Evolutionary conservation across 805 yeast genomes (phyloP).

Genomic region (Teunomyces barrocoloradensis): DNA sequence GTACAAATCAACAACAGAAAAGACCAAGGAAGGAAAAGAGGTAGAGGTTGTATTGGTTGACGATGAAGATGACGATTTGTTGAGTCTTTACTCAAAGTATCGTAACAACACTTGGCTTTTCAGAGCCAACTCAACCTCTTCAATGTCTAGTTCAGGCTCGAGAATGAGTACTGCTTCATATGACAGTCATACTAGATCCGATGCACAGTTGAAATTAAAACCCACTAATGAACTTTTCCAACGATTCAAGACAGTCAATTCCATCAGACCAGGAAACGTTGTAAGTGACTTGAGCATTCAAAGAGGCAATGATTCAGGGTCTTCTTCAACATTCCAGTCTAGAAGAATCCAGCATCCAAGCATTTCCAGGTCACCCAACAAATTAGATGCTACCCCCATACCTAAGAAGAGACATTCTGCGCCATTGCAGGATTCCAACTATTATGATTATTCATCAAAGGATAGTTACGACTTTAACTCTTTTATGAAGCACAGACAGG

Average conservation of each 20-base stretch:
- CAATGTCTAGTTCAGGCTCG: constrained; percentile 11
- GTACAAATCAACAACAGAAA: constrained; percentile 40
- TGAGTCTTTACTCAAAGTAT: constrained; percentile 43
- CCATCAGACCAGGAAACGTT: not conserved
- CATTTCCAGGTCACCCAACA: not conserved
- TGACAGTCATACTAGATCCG: constrained; percentile 20
- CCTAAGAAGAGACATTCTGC: constrained; percentile 9
- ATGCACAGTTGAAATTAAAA: constrained; percentile 13
- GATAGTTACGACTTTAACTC: constrained; percentile 38
- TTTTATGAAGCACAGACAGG: constrained; percentile 28
- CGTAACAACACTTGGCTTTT: constrained; percentile 24
- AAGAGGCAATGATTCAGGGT: constrained; percentile 6
- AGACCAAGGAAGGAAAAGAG: constrained; percentile 33
- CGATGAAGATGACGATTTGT: constrained; percentile 33
- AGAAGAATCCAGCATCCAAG: constrained; percentile 18
- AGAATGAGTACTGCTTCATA: constrained; percentile 15
- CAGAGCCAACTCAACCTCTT: constrained; percentile 22
- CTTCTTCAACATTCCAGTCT: constrained; percentile 15
- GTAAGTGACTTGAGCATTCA: not conserved
- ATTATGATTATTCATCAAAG: constrained; percentile 33
- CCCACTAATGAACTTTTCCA: constrained; percentile 1
- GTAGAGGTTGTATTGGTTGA: constrained; percentile 45
- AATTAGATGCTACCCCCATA: not conserved
- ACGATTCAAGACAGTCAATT: constrained; percentile 2
- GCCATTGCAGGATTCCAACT: constrained; percentile 19